Percentiles rank a stretch among this genome's conserved stretches.
These are phyloP conservation scores for Venturia asperata DNA, from an alignment of 2,329 filamentous ascomycete species.

Conservation along the genomic window DNA sequence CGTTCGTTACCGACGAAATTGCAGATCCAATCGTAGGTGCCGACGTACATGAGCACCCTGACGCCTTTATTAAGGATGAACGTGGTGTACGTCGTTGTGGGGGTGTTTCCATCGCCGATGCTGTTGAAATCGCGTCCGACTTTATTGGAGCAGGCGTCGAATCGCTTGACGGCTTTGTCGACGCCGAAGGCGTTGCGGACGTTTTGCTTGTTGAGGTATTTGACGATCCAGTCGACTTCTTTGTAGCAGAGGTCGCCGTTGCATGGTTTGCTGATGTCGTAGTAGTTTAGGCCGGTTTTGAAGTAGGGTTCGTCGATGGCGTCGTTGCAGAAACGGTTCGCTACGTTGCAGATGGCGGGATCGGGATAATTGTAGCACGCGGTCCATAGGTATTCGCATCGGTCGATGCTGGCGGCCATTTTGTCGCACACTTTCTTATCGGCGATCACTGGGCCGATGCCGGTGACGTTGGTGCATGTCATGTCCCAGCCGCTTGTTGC, in stretches of 20 bases:
- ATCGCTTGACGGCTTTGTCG: conserved; percentile 31
- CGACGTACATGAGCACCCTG: conserved; percentile 36
- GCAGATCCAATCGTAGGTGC: conserved; percentile 37
- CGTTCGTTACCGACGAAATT: conserved; percentile 36
- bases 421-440: conserved; percentile 39
- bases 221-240: conserved; percentile 26
- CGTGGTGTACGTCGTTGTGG: conserved; percentile 30
- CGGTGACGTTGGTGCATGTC: conserved; percentile 41
- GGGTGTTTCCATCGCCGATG: conserved; percentile 27
- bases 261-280: conserved; percentile 38
- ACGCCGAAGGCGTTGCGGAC: conserved; percentile 31
- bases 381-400: conserved; percentile 38
- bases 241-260: conserved; percentile 36
- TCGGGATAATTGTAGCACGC: conserved; percentile 37
- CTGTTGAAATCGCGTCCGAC: conserved; percentile 28
- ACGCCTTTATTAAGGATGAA: conserved; percentile 33
- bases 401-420: conserved; percentile 40
- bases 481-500: conserved; percentile 42
- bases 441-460: conserved; percentile 40
- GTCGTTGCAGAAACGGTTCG: conserved; percentile 32
- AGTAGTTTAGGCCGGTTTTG: conserved; percentile 37
- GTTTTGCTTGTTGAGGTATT: conserved; percentile 31
- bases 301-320: conserved; percentile 37
- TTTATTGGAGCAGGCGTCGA: conserved; percentile 26
- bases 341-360: conserved; percentile 36